These are phyloP conservation scores for Leptographium flavum DNA, from an alignment of 2,329 filamentous ascomycete genomes.

Conservation along the genomic window DNA sequence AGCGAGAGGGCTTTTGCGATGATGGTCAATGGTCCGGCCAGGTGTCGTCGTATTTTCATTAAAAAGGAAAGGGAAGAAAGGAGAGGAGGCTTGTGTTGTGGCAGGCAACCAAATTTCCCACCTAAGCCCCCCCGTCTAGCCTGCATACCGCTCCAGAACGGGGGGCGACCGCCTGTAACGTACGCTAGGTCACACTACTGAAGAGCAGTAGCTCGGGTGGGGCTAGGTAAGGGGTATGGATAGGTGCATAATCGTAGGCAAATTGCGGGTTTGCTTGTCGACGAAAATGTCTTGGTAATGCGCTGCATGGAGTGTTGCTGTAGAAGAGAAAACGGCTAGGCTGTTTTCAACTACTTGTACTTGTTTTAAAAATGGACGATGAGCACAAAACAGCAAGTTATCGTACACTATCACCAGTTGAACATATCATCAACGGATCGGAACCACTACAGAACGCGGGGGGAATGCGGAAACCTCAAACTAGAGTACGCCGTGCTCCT, in stretches of 20 bases:
- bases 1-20: not conserved
- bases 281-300: too few species aligned
- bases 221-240: not conserved
- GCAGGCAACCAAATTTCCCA: not conserved
- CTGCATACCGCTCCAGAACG: not conserved
- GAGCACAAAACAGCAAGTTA: too few species aligned
- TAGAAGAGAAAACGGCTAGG: too few species aligned
- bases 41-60: conserved; percentile 1
- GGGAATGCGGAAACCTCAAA: too few species aligned
- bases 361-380: too few species aligned
- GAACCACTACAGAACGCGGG: too few species aligned
- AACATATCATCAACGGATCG: too few species aligned
- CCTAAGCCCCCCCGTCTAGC: not conserved
- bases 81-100: not conserved
- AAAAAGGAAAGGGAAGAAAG: not conserved
- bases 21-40: not conserved
- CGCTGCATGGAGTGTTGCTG: too few species aligned
- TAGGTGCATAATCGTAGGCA: not conserved
- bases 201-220: not conserved
- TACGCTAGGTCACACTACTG: not conserved
- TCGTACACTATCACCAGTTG: too few species aligned
- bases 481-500: too few species aligned
- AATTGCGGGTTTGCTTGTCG: too few species aligned
- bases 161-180: not conserved
- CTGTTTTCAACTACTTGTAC: too few species aligned